phyloP scores from a whole-genome alignment of 2,329 filamentous ascomycete species.

The Nigrospora oryzae region DNA sequence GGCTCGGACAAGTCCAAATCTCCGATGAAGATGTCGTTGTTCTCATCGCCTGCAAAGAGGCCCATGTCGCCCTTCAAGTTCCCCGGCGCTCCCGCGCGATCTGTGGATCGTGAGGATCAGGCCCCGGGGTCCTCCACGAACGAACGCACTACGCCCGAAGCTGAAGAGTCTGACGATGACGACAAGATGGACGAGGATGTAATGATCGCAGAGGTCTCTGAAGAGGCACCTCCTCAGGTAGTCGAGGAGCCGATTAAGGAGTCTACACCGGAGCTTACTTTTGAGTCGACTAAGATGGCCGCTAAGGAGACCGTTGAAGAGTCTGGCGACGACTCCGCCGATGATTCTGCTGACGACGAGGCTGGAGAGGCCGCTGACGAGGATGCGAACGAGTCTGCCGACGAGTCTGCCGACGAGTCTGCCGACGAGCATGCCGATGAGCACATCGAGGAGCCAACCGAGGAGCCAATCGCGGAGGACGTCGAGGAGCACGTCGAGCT shows the following conservation, averaged over 20 bases:
- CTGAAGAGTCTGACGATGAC: too few relatives aligned
- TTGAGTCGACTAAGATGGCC: too few relatives aligned
- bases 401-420: neutral
- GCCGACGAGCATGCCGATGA: too few relatives aligned
- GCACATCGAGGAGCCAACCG: too few relatives aligned
- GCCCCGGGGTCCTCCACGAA: neutral
- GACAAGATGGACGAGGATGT: too few relatives aligned
- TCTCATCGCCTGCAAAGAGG: slow-evolving; percentile 21
- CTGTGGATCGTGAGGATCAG: slow-evolving; percentile 3
- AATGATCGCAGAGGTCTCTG: too few relatives aligned
- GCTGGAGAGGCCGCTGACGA: slow-evolving; percentile 6
- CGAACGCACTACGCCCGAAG: neutral
- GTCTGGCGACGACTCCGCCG: too few relatives aligned
- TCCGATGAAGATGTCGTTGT: slow-evolving; percentile 23
- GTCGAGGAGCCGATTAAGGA: too few relatives aligned
- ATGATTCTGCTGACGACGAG: slow-evolving; percentile 1
- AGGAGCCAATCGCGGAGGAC: neutral
- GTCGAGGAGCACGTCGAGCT: neutral
- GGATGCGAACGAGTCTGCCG: neutral
- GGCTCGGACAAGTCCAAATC: slow-evolving; percentile 22
- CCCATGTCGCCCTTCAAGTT: slow-evolving; percentile 17
- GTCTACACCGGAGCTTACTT: too few relatives aligned
- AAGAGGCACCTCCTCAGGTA: too few relatives aligned
- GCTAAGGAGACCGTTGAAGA: too few relatives aligned
- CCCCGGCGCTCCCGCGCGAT: slow-evolving; percentile 6